These are phyloP conservation scores for Baorangia bicolor DNA, from an alignment of 768 basidiomycete genomes.

Conservation along the genomic window DNA sequence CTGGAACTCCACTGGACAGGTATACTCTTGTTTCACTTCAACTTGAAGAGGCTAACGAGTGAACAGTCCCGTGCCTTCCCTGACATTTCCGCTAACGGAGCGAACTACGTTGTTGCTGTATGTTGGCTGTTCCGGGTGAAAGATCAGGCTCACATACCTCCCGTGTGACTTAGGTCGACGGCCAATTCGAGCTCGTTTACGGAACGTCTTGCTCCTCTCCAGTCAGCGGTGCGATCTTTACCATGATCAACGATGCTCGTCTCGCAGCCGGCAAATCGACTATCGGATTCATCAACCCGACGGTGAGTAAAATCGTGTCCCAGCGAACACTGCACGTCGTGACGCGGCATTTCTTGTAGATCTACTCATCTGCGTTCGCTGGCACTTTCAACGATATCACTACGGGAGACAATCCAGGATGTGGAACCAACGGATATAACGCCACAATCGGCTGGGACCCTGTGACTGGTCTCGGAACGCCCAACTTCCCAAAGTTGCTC, in stretches of 20 bases:
- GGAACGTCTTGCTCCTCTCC: conserved; percentile 37
- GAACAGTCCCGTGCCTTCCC: conserved; percentile 36
- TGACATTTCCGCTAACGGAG: conserved; percentile 37
- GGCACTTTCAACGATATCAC: too few relatives aligned
- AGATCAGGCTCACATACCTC: neutral
- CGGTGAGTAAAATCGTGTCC: conserved; percentile 37
- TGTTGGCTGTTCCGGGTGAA: neutral
- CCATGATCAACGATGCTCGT: conserved; percentile 38
- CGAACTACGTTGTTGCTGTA: conserved; percentile 27
- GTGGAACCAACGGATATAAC: conserved; percentile 27
- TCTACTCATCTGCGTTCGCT: too few relatives aligned
- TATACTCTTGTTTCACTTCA: conserved; percentile 16
- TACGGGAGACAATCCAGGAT: too few relatives aligned
- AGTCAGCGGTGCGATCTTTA: conserved; percentile 31
- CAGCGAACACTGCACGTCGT: neutral
- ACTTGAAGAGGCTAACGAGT: conserved; percentile 31
- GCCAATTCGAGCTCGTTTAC: conserved; percentile 31
- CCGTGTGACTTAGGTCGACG: conserved; percentile 29
- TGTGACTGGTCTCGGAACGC: too few relatives aligned
- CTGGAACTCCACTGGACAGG: conserved; percentile 28
- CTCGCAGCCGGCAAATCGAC: conserved; percentile 31
- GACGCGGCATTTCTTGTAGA: neutral
- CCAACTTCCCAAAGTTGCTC: too few relatives aligned
- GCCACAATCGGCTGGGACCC: conserved; percentile 23
- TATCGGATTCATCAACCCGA: conserved; percentile 44